A percentile compares a stretch with the other conserved stretches of the same genome.
Evolutionary conservation across 202 grass and related monocot species (phyloP).

Genomic region (Setaria italica): DNA sequence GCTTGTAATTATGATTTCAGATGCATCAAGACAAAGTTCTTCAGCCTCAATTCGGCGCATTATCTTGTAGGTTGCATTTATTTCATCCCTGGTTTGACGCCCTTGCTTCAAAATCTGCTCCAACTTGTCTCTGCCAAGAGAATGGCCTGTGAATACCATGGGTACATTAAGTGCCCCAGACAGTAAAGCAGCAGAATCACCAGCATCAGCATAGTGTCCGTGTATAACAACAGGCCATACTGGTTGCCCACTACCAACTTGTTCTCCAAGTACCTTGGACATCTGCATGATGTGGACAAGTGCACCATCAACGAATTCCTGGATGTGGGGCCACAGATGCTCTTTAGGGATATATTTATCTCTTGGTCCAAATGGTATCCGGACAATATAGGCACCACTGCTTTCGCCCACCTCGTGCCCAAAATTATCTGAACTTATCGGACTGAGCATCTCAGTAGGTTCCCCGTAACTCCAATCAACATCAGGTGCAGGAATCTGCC

Average conservation of each 20-base stretch:
- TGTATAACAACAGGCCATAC: constrained; percentile 89
- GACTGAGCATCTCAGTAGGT: constrained; percentile 77
- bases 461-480: constrained; percentile 86
- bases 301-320: constrained; percentile 95
- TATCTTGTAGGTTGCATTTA: constrained; percentile 85
- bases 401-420: constrained; percentile 68
- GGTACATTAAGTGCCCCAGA: constrained; percentile 85
- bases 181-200: constrained; percentile 80
- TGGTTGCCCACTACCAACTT: constrained; percentile 67
- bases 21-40: constrained; percentile 80
- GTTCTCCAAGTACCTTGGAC: constrained; percentile 84
- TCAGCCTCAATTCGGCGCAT: constrained; percentile 87
- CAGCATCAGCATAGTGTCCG: constrained; percentile 90
- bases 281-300: constrained; percentile 79
- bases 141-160: constrained; percentile 90
- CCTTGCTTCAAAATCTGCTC: constrained; percentile 91
- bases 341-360: constrained; percentile 89
- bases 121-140: constrained; percentile 88
- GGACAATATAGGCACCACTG: constrained; percentile 80
- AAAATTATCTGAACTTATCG: constrained; percentile 59
- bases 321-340: constrained; percentile 82
- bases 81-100: constrained; percentile 79
- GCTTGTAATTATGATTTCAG: constrained; percentile 89
- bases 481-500: constrained; percentile 72
- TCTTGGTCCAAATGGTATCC: constrained; percentile 89